Evolutionary conservation across 2,329 filamentous ascomycete genomes (phyloP).

Genomic region (Cytospora leucostoma): DNA sequence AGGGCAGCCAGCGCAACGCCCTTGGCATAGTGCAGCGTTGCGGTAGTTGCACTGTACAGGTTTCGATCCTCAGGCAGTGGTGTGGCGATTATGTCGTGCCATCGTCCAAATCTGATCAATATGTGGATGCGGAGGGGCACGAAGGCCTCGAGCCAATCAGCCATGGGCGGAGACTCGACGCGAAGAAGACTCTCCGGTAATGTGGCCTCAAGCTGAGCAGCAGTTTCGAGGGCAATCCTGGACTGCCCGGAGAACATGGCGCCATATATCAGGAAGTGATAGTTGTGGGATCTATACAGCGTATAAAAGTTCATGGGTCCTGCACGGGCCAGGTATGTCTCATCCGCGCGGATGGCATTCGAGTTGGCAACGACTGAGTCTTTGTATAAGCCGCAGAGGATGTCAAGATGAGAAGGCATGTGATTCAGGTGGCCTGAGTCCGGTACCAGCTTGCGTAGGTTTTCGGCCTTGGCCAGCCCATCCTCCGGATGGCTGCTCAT

Average conservation of each 20-base stretch:
- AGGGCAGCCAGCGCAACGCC: constrained; percentile 66
- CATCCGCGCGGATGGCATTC: constrained; percentile 67
- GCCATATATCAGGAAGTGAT: constrained; percentile 74
- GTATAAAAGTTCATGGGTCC: constrained; percentile 74
- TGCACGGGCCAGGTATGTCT: constrained; percentile 60
- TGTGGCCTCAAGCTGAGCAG: constrained; percentile 58
- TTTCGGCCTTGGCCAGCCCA: constrained; percentile 62
- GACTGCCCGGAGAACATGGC: constrained; percentile 76
- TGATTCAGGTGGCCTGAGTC: constrained; percentile 64
- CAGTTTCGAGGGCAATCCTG: constrained; percentile 61
- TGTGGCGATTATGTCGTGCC: constrained; percentile 65
- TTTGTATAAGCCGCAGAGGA: constrained; percentile 71
- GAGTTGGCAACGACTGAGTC: constrained; percentile 67
- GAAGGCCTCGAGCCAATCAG: constrained; percentile 76
- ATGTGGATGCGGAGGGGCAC: constrained; percentile 68
- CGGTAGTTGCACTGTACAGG: constrained; percentile 70
- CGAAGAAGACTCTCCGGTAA: constrained; percentile 65
- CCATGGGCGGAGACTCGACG: constrained; percentile 70
- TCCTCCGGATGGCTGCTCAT: constrained; percentile 63
- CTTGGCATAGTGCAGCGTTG: constrained; percentile 68
- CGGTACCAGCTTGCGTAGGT: constrained; percentile 64
- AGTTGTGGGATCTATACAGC: constrained; percentile 73
- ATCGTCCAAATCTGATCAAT: constrained; percentile 71
- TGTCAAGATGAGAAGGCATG: constrained; percentile 78
- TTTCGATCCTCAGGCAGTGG: constrained; percentile 56